Base-by-base conservation (phyloP, 2,329 filamentous ascomycete genomes). In the Scedosporium apiospermum region DNA sequence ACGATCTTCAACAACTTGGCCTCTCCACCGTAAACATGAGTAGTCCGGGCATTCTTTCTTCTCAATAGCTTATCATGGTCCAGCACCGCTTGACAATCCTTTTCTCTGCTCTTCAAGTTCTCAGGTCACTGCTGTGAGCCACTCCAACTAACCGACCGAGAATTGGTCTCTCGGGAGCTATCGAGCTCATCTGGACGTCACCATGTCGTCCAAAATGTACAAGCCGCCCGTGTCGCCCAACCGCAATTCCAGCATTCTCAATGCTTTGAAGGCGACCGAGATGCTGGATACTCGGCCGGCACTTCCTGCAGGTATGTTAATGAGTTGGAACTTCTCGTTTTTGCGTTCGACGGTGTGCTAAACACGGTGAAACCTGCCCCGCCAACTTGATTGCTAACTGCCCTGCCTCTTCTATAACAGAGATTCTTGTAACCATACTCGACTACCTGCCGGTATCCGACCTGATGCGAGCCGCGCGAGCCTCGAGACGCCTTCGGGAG, bases 361-460 rank as follows among this genome's bases (percentile, higher is more conserved):
- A 18, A 38, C 34, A 38, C 34, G 34, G 9, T 12, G 34, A 38
- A 12, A 38, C 34, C 34, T 38, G 34, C 34, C 34, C 34, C 34
- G 34, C 34, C 34, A 14, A 38, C 6, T 12, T 34, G 16, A 58
- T 58, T 65, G 51, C 65, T 62, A 23, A 74, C 66, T 60, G 64
- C 6, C 30, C 12, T 42, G 18, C 51, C n/a, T 42, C 46, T 10
- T 21, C 57, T 38, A 10, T 23, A 34, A 34, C 71, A 91, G 93
- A 98, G 77, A 91, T 98, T 67, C 85, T 98, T 68, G 88, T 89
- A 34, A 83, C 87, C 0, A 92, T 99, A 67, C 84, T 99, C 71
- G 91, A 97, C 72, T 92, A 96, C 76, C 85, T 98, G 46, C 89
- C 91, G 46, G 83, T 96, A 30, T 79, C 88, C 64, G 93, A 97